These are phyloP conservation scores for Penicillium alfredii DNA, from an alignment of 495 filamentous ascomycete species.

Conservation along the genomic window DNA sequence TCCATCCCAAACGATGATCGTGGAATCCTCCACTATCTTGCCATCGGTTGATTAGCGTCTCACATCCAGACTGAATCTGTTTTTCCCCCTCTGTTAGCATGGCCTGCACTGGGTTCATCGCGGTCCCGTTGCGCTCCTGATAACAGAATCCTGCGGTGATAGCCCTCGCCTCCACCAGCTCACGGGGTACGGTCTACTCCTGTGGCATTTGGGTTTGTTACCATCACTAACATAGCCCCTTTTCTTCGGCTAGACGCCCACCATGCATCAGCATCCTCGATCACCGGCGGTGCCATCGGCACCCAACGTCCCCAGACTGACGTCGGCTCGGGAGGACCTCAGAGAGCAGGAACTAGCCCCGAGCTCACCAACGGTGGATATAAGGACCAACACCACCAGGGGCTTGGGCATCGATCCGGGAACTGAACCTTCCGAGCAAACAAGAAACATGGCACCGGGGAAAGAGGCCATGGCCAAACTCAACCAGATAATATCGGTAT, in stretches of 20 bases:
- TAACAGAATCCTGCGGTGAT: constrained; percentile 25
- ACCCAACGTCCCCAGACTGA: constrained; percentile 58
- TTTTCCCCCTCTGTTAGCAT: constrained; percentile 32
- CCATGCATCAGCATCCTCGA: constrained; percentile 82
- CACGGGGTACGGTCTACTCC: constrained; percentile 13
- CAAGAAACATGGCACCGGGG: constrained; percentile 27
- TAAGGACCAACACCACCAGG: constrained; percentile 34
- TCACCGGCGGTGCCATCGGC: constrained; percentile 52
- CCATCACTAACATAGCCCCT: constrained; percentile 1
- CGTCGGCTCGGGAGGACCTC: constrained; percentile 62
- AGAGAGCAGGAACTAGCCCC: constrained; percentile 51
- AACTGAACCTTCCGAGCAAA: constrained; percentile 38
- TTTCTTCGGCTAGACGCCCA: constrained; percentile 2
- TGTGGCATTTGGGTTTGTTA: background rate
- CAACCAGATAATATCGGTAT: constrained; percentile 86
- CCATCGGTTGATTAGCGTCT: constrained; percentile 18
- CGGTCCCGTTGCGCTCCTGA: constrained; percentile 31
- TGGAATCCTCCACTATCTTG: constrained; percentile 10
- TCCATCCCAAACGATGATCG: constrained; percentile 23
- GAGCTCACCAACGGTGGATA: constrained; percentile 28
- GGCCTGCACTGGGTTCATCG: constrained; percentile 28
- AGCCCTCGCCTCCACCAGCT: constrained; percentile 14
- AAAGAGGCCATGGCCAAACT: constrained; percentile 66
- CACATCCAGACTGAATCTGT: constrained; percentile 4
- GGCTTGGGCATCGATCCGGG: constrained; percentile 39